phyloP scores from a whole-genome alignment of 2,329 filamentous ascomycete species.

The Trichophyton equinum region DNA sequence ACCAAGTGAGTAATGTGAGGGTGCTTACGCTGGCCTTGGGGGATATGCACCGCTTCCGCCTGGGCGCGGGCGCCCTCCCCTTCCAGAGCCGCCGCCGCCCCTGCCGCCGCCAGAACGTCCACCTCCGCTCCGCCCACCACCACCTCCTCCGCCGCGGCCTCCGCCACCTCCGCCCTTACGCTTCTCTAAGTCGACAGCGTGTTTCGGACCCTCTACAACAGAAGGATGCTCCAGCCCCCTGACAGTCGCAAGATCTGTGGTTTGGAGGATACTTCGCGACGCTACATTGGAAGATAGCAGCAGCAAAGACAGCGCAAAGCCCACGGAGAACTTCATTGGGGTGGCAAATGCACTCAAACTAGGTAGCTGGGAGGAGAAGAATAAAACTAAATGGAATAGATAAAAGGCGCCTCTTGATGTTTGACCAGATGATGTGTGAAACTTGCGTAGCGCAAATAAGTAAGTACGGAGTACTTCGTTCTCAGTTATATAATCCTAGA shows the following conservation, averaged over 20 bases:
- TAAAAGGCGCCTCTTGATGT: too few species aligned
- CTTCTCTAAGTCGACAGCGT: constrained; percentile 31
- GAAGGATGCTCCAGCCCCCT: not conserved
- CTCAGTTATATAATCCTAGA: not conserved
- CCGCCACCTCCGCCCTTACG: constrained; percentile 40
- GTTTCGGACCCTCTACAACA: constrained; percentile 9
- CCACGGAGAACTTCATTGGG: constrained; percentile 24
- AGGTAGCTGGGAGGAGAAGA: not conserved
- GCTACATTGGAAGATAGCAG: constrained; percentile 20
- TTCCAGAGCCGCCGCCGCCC: not conserved
- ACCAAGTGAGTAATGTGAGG: not conserved
- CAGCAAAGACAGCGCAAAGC: constrained; percentile 17
- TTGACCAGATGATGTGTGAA: too few species aligned
- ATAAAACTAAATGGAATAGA: too few species aligned
- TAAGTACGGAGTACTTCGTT: too few species aligned
- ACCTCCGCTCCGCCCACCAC: constrained; percentile 15
- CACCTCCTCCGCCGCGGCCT: constrained; percentile 24
- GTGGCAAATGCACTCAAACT: not conserved
- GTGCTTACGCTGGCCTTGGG: not conserved
- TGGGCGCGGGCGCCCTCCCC: too few species aligned
- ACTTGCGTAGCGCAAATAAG: too few species aligned
- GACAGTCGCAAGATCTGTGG: not conserved
- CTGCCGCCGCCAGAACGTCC: constrained; percentile 16
- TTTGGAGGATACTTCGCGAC: constrained; percentile 17
- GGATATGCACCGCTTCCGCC: too few species aligned